These are phyloP conservation scores for Eucalyptus coolabah DNA, from an alignment of 345 rosid species.

Conservation along the genomic window DNA sequence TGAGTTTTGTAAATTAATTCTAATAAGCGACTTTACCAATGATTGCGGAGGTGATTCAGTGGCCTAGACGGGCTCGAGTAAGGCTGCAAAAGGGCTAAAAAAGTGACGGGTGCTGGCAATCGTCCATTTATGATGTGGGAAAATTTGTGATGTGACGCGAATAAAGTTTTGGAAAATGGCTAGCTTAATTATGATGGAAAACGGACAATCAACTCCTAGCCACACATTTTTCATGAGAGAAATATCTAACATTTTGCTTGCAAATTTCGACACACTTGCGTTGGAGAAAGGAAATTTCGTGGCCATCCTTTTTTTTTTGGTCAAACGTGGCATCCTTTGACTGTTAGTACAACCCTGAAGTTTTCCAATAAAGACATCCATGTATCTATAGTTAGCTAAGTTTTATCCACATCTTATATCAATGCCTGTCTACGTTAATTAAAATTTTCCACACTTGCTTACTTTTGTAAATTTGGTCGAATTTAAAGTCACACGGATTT, in stretches of 20 bases:
- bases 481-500: not conserved
- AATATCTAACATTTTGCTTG: no score
- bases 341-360: no score
- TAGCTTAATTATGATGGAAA: no score
- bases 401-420: not conserved
- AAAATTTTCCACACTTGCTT: not conserved
- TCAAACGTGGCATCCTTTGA: no score
- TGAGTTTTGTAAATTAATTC: no score
- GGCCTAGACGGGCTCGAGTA: not conserved
- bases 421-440: not conserved
- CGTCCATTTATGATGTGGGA: not conserved
- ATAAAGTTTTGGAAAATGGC: no score
- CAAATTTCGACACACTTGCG: no score
- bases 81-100: not conserved
- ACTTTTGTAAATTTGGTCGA: not conserved
- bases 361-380: not conserved
- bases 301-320: no score
- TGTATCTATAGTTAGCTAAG: not conserved
- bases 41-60: not conserved
- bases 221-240: no score
- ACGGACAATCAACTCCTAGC: no score
- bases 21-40: not conserved
- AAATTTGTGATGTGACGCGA: not conserved
- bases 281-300: no score
- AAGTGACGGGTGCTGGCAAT: not conserved